Conservation (phyloP, 148 eudicot species). For the Camellia lanceoleosa region DNA sequence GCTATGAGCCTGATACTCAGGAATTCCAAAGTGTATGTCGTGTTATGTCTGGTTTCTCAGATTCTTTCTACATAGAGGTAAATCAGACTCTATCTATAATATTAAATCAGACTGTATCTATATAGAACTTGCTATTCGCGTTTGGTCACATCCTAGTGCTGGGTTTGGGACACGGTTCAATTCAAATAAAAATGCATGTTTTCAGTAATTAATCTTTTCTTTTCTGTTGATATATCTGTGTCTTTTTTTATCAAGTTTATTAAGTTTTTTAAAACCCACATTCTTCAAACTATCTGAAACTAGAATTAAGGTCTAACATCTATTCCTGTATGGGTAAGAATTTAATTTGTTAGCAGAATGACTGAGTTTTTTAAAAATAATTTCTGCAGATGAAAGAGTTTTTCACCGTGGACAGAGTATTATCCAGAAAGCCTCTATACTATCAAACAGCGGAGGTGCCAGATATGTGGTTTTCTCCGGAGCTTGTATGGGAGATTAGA, state of each 20-base stretch:
- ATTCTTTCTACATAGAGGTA: slow-evolving; percentile 89
- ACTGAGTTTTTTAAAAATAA: background rate
- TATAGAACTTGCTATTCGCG: background rate
- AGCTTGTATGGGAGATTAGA: slow-evolving; percentile 87
- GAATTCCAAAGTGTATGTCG: slow-evolving; percentile 96
- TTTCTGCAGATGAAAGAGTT: slow-evolving; percentile 81
- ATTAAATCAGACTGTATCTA: background rate
- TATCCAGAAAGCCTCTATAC: slow-evolving; percentile 68
- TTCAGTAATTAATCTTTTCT: background rate
- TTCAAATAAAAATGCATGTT: background rate
- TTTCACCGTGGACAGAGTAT: slow-evolving; percentile 67
- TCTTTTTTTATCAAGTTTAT: background rate
- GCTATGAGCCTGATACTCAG: slow-evolving; percentile 90
- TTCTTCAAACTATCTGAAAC: background rate
- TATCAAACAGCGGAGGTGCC: slow-evolving; percentile 77
- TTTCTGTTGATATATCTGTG: background rate
- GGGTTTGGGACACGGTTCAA: background rate
- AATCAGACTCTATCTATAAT: background rate
- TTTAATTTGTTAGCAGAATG: background rate
- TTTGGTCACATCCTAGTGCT: background rate
- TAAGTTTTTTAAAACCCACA: background rate
- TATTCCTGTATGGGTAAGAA: background rate
- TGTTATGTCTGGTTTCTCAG: slow-evolving; percentile 97
- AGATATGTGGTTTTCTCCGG: slow-evolving; percentile 87
- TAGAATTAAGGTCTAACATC: background rate